Conservation (phyloP, 2,329 filamentous ascomycete species). For the Aureobasidium sp. region DNA sequence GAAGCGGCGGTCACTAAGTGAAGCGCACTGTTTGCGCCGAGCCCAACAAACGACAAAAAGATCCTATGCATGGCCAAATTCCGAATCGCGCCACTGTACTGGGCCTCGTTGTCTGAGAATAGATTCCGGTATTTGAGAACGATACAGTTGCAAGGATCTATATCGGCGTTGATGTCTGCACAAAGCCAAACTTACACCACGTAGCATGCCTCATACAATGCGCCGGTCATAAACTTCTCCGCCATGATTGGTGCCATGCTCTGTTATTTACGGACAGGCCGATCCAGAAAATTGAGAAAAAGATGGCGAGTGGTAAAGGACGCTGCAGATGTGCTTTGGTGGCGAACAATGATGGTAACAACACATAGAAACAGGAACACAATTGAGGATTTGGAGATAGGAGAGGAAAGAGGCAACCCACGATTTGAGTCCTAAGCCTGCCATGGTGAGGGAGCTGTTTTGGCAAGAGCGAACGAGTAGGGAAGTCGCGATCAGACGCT, state of each 20-base stretch:
- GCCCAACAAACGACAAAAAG: not conserved
- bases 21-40: conserved; percentile 6
- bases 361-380: no score
- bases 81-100: not conserved
- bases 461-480: not conserved
- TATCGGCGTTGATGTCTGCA: not conserved
- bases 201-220: conserved; percentile 1
- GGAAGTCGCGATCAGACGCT: conserved; percentile 4
- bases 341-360: not conserved
- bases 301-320: not conserved
- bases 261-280: no score
- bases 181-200: conserved; percentile 4
- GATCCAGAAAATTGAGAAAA: not conserved
- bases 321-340: not conserved
- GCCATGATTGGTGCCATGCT: not conserved
- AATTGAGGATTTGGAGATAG: not conserved
- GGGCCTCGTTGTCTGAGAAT: not conserved
- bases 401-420: conserved; percentile 1
- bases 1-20: not conserved
- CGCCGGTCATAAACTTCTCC: conserved; percentile 5
- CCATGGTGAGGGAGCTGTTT: conserved; percentile 2
- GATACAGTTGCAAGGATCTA: not conserved
- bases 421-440: conserved; percentile 11
- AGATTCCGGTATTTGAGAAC: not conserved
- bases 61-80: not conserved